phyloP scores from a whole-genome alignment of 768 basidiomycete genomes.

The Macrolepiota albuminosa region DNA sequence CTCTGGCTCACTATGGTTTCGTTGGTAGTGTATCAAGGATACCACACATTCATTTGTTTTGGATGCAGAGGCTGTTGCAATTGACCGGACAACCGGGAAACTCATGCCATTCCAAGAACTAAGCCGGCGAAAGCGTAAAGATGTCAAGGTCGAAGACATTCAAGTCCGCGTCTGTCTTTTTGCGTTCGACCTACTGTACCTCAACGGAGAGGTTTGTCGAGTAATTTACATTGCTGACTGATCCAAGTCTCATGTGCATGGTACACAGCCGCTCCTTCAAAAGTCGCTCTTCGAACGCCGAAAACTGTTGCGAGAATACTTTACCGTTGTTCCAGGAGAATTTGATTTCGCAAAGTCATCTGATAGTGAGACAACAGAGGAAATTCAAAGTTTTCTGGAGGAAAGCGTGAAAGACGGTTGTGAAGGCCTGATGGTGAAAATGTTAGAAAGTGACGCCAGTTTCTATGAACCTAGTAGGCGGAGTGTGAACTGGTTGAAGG shows the following conservation, averaged over 20 bases:
- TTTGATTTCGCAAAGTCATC: slow-evolving; percentile 92
- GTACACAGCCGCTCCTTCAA: slow-evolving; percentile 71
- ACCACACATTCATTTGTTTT: slow-evolving; percentile 87
- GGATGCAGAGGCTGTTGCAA: slow-evolving; percentile 95
- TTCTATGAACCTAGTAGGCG: slow-evolving; percentile 94
- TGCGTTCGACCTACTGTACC: slow-evolving; percentile 92
- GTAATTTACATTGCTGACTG: background rate
- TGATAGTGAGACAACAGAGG: slow-evolving; percentile 85
- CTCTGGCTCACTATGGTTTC: slow-evolving; percentile 1
- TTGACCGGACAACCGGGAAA: slow-evolving; percentile 78
- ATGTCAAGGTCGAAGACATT: slow-evolving; percentile 97
- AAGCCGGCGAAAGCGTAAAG: slow-evolving; percentile 91
- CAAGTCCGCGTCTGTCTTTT: slow-evolving; percentile 95
- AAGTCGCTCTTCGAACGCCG: slow-evolving; percentile 73
- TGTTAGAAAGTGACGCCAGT: slow-evolving; percentile 88
- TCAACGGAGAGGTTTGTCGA: slow-evolving; percentile 85
- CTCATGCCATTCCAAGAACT: slow-evolving; percentile 98
- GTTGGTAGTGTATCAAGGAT: slow-evolving; percentile 74
- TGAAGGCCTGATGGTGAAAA: slow-evolving; percentile 99
- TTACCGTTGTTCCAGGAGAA: slow-evolving; percentile 79
- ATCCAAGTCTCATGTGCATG: background rate
- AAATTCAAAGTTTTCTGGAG: slow-evolving; percentile 92
- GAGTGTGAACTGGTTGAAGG: slow-evolving; percentile 98
- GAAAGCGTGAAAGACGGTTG: slow-evolving; percentile 98
- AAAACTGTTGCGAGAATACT: slow-evolving; percentile 71